phyloP scores from a whole-genome alignment of 768 basidiomycete genomes.

The Clathrus columnatus region DNA sequence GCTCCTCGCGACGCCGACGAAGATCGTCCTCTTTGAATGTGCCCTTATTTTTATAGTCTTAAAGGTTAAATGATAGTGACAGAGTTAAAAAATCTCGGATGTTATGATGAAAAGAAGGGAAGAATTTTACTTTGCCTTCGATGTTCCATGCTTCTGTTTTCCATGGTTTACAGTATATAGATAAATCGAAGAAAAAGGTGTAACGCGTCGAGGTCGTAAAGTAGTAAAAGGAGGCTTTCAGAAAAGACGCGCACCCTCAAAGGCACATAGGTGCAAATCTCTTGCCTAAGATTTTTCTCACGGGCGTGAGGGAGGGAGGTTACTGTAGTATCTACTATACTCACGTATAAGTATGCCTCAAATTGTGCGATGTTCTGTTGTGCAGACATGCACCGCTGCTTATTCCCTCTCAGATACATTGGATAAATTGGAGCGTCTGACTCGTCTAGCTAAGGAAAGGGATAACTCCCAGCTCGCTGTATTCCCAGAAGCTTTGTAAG shows the following conservation, averaged over 20 bases:
- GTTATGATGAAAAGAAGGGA: not conserved
- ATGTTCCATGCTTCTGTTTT: constrained; percentile 65
- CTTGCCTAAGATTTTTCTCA: not conserved
- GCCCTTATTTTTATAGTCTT: constrained; percentile 88
- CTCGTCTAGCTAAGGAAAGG: constrained; percentile 36
- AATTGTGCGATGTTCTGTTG: constrained; percentile 40
- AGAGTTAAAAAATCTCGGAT: too few relatives aligned
- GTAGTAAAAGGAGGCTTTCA: not conserved
- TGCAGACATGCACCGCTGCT: constrained; percentile 41
- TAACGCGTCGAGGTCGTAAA: constrained; percentile 8
- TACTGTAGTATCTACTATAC: not conserved
- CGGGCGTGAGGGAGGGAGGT: not conserved
- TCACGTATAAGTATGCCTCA: not conserved
- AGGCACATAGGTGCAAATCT: not conserved
- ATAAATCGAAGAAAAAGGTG: not conserved
- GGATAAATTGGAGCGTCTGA: constrained; percentile 38
- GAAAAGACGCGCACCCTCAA: constrained; percentile 1
- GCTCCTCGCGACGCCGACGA: constrained; percentile 92
- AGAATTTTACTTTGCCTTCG: constrained; percentile 54
- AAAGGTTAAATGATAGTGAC: not conserved
- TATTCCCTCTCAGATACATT: constrained; percentile 40
- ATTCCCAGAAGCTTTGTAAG: constrained; percentile 53
- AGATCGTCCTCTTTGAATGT: constrained; percentile 88
- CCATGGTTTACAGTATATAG: constrained; percentile 26
- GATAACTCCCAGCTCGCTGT: constrained; percentile 42